Conservation (phyloP, 2,329 filamentous ascomycete species). For the Clarireedia hainanense region DNA sequence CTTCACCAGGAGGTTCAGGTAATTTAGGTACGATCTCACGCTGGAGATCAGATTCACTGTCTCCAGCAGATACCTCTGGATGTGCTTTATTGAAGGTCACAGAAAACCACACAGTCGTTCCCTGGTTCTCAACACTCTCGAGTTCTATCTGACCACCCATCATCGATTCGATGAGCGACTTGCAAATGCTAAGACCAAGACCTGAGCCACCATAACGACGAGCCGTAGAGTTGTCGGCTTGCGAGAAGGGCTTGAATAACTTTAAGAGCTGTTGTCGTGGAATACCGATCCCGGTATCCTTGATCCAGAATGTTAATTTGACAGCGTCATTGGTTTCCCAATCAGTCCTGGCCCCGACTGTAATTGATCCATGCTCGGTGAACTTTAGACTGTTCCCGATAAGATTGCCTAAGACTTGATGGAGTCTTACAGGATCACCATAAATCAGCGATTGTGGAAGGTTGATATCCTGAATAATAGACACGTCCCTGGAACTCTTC, state of each 20-base stretch:
- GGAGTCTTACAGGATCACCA: slow-evolving; percentile 58
- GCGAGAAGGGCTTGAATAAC: slow-evolving; percentile 85
- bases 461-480: slow-evolving; percentile 63
- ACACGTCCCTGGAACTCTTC: slow-evolving; percentile 53
- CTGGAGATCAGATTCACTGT: slow-evolving; percentile 35
- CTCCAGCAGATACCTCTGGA: slow-evolving; percentile 48
- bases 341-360: slow-evolving; percentile 68
- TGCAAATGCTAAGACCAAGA: slow-evolving; percentile 87
- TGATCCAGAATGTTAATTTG: slow-evolving; percentile 75
- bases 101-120: slow-evolving; percentile 70
- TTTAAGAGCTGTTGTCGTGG: slow-evolving; percentile 74
- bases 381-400: slow-evolving; percentile 94
- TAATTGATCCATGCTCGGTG: slow-evolving; percentile 78
- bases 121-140: slow-evolving; percentile 64
- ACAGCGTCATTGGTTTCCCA: slow-evolving; percentile 62
- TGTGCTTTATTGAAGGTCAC: slow-evolving; percentile 79
- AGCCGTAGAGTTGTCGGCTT: slow-evolving; percentile 85
- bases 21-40: slow-evolving; percentile 34
- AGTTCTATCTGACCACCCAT: slow-evolving; percentile 82
- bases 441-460: slow-evolving; percentile 60
- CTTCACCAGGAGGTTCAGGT: slow-evolving; percentile 34
- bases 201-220: slow-evolving; percentile 89
- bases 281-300: slow-evolving; percentile 88
- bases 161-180: slow-evolving; percentile 86
- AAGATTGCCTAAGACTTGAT: slow-evolving; percentile 70